These are phyloP conservation scores for Trichocladium uniseriatum DNA, from an alignment of 495 filamentous ascomycete genomes.

Conservation along the genomic window DNA sequence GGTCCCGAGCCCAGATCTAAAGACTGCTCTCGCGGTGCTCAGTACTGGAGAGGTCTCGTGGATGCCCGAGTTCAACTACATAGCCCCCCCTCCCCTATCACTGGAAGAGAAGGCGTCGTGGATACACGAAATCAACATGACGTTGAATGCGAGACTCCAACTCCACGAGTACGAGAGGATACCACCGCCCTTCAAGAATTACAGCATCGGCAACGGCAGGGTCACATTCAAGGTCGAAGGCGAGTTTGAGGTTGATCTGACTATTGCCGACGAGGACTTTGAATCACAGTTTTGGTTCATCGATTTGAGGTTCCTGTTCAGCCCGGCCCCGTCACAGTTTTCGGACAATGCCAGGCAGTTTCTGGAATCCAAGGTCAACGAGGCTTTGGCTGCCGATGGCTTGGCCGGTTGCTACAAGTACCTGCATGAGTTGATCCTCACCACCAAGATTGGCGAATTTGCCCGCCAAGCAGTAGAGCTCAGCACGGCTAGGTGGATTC, in stretches of 20 bases:
- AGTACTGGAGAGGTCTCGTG: slow-evolving; percentile 62
- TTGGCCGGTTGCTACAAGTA: slow-evolving; percentile 71
- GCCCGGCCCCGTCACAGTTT: slow-evolving; percentile 51
- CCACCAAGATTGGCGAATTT: slow-evolving; percentile 75
- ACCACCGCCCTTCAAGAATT: slow-evolving; percentile 62
- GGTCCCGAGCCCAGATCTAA: slow-evolving; percentile 79
- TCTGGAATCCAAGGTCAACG: slow-evolving; percentile 64
- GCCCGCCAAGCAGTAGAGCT: slow-evolving; percentile 66
- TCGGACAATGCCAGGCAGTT: slow-evolving; percentile 49
- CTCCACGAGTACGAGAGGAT: slow-evolving; percentile 71
- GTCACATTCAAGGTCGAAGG: slow-evolving; percentile 73
- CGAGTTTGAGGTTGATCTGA: slow-evolving; percentile 91
- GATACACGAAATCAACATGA: slow-evolving; percentile 69
- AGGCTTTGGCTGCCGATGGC: slow-evolving; percentile 52
- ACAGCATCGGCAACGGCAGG: slow-evolving; percentile 64
- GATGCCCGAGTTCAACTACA: slow-evolving; percentile 74
- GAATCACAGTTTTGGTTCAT: slow-evolving; percentile 83
- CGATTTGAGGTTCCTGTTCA: slow-evolving; percentile 78
- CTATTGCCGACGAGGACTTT: slow-evolving; percentile 71
- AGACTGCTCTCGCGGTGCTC: slow-evolving; percentile 77
- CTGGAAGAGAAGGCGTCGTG: slow-evolving; percentile 55
- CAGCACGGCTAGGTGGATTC: slow-evolving; percentile 56
- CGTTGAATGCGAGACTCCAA: slow-evolving; percentile 69
- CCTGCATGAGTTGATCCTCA: slow-evolving; percentile 75
- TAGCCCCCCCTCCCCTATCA: slow-evolving; percentile 62